phyloP scores from a whole-genome alignment of 805 yeast genomes.

The Maudiozyma saulgeensis region DNA sequence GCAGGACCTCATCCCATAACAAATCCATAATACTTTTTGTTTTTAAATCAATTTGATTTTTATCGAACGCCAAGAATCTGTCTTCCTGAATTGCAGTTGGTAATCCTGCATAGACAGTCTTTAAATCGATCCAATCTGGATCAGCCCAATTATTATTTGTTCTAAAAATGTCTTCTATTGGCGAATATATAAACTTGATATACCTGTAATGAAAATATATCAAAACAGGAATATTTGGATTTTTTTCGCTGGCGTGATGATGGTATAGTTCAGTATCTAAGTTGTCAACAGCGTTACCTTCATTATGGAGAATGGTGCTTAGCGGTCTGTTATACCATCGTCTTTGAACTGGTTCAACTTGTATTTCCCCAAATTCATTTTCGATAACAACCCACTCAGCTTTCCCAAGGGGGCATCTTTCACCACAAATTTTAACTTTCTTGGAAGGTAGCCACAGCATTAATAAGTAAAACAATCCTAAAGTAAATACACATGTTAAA shows the following conservation, averaged over 20 bases:
- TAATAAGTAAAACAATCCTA: slow-evolving; percentile 65
- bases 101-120: slow-evolving; percentile 52
- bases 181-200: slow-evolving; percentile 72
- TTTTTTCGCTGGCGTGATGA: slow-evolving; percentile 22
- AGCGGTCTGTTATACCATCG: slow-evolving; percentile 61
- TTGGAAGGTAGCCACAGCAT: slow-evolving; percentile 82
- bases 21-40: slow-evolving; percentile 60
- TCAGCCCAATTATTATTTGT: slow-evolving; percentile 86
- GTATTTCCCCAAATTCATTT: slow-evolving; percentile 84
- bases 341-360: slow-evolving; percentile 46
- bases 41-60: slow-evolving; percentile 62
- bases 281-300: slow-evolving; percentile 15
- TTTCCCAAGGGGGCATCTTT: slow-evolving; percentile 56
- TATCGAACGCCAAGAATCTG: slow-evolving; percentile 65
- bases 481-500: slow-evolving; percentile 44
- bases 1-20: slow-evolving; percentile 77
- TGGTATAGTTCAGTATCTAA: slow-evolving; percentile 6
- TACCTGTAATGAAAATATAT: slow-evolving; percentile 75
- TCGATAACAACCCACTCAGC: slow-evolving; percentile 93
- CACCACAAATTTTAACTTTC: slow-evolving; percentile 59
- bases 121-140: slow-evolving; percentile 57
- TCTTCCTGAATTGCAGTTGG: slow-evolving; percentile 59
- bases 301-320: slow-evolving; percentile 47
- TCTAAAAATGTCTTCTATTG: slow-evolving; percentile 75
- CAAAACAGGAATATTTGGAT: slow-evolving; percentile 50